Base-by-base conservation (phyloP, 768 basidiomycete species). In the Hericium rajendrae region DNA sequence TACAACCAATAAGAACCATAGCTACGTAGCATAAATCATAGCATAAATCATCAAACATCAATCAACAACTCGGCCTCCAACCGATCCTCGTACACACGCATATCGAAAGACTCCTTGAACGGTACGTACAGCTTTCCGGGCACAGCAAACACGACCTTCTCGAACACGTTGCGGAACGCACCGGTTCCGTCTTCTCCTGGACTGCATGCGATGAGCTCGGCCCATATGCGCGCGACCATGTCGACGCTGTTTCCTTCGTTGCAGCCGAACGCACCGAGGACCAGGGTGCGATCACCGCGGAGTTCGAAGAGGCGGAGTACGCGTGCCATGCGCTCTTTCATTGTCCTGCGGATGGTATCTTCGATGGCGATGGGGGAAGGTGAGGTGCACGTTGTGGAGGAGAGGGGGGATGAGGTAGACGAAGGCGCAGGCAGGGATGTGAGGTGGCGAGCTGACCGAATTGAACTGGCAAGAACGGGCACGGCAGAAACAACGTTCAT, bases 401-500 rank as follows among this genome's bases (percentile, higher is more conserved):
- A n/a, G 13, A 10, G 6, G 24, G 48, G 1, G 32, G 49, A 40
- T 50, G 57, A 40, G 26, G 8, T 48, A 26, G 26, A 43, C 22
- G 3, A 38, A 26, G 6, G 18, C 20, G 49, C 10, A 43, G 41
- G n/a, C 52, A 43, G 43, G 26, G 48, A 46, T 32, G 0, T 4
- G 1, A 32, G 32, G 32, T 32, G 32, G 32, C 9, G 32, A 32
- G 32, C 32, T 32, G 32, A 32, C 6, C 32, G 32, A 48, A 53
- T 4, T 51, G 5, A 22, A 22, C 26, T 26, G 13, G 50, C 57
- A 32, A 46, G 48, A 15, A 53, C 24, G 15, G 60, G 58, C 2
- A 51, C 41, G 20, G 51, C 56, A 15, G 59, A 62, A 13, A 60
- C n/a, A 13, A 62, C 61, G 50, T 62, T 62, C 59, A 60, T 60